These are phyloP conservation scores for Boechera retrofracta DNA, from an alignment of 345 rosid species.

Conservation along the genomic window DNA sequence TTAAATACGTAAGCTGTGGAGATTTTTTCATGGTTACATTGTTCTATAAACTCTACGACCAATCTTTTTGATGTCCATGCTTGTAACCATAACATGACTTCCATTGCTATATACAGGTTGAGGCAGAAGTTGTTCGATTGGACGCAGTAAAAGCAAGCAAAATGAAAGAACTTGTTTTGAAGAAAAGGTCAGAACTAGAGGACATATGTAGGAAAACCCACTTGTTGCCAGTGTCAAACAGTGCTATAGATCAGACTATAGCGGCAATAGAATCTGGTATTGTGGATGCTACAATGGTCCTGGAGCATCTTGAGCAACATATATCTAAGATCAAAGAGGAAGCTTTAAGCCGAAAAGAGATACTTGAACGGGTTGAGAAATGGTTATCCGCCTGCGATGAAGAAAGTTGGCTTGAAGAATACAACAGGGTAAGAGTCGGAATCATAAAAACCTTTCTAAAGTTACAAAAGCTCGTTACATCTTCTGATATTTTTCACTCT, in stretches of 20 bases:
- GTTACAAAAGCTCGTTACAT: background rate
- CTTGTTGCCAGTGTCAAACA: slow-evolving; percentile 67
- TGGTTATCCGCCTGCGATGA: slow-evolving; percentile 96
- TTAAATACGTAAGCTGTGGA: slow-evolving; percentile 67
- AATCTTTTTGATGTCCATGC: slow-evolving; percentile 18
- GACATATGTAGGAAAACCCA: slow-evolving; percentile 94
- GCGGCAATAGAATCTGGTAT: slow-evolving; percentile 87
- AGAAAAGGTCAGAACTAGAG: slow-evolving; percentile 87
- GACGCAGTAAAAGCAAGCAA: slow-evolving; percentile 91
- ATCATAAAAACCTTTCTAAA: slow-evolving; percentile 17
- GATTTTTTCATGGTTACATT: slow-evolving; percentile 9
- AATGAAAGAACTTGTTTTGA: slow-evolving; percentile 96
- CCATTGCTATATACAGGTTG: slow-evolving; percentile 61
- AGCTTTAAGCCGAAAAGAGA: slow-evolving; percentile 86
- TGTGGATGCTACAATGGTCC: slow-evolving; percentile 64
- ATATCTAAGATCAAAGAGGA: slow-evolving; percentile 87
- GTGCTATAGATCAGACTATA: slow-evolving; percentile 67
- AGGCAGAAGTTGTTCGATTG: slow-evolving; percentile 82
- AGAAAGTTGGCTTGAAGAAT: slow-evolving; percentile 99
- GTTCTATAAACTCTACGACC: slow-evolving; percentile 4
- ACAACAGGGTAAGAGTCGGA: slow-evolving; percentile 71
- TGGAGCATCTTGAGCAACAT: slow-evolving; percentile 85
- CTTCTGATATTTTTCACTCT: slow-evolving; percentile 16
- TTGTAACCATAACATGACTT: slow-evolving; percentile 25
- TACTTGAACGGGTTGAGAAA: slow-evolving; percentile 94